Conservation (phyloP, 805 yeast species). For the Zygoascus flipseniorum region DNA sequence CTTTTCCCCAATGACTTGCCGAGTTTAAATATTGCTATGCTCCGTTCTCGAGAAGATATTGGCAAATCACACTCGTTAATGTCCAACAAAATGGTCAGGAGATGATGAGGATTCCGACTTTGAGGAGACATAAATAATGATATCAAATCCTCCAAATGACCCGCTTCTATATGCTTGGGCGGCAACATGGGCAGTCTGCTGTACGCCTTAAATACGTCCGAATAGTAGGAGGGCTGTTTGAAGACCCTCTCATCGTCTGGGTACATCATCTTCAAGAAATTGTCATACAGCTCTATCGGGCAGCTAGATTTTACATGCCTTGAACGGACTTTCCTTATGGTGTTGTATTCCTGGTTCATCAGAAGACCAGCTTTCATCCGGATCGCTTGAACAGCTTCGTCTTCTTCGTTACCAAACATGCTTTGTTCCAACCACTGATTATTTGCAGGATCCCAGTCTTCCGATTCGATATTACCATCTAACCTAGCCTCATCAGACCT, state of each 20-base stretch:
- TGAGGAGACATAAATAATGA: conserved; percentile 12
- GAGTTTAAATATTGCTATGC: conserved; percentile 18
- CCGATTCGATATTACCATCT: neutral
- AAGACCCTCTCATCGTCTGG: neutral
- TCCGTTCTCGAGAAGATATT: conserved; percentile 25
- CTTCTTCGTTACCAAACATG: neutral
- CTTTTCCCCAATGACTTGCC: conserved; percentile 7
- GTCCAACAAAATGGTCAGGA: conserved; percentile 16
- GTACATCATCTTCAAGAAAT: conserved; percentile 19
- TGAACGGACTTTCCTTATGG: conserved; percentile 1
- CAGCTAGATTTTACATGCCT: conserved; percentile 8
- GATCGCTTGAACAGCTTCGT: neutral
- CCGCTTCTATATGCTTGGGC: conserved; percentile 24
- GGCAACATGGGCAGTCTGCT: conserved; percentile 27
- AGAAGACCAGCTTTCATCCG: neutral
- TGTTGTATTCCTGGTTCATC: conserved; percentile 10
- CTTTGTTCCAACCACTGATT: neutral
- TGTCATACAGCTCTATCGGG: conserved; percentile 15
- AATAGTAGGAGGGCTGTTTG: conserved; percentile 2
- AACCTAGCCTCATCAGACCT: neutral
- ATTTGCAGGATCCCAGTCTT: neutral
- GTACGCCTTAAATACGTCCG: conserved; percentile 21
- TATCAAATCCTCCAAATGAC: conserved; percentile 29
- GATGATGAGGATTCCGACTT: neutral
- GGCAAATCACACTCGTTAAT: conserved; percentile 25